These are phyloP conservation scores for Sphaerulina populicola DNA, from an alignment of 2,329 filamentous ascomycete species.

Conservation along the genomic window DNA sequence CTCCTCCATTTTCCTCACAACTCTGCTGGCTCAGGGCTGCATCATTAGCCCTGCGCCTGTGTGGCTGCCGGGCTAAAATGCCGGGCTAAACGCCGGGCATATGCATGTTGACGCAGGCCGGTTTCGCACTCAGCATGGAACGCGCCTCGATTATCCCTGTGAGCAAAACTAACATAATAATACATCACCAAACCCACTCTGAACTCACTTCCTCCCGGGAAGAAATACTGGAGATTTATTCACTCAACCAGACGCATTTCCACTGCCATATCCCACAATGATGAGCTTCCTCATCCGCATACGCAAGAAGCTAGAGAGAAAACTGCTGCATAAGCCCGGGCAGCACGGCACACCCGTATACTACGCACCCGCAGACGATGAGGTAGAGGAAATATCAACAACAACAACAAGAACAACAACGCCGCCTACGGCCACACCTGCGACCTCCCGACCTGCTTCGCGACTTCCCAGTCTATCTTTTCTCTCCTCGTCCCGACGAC, in stretches of 20 bases:
- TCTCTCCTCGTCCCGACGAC: neutral
- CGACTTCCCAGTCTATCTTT: constrained; percentile 6
- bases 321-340: constrained; percentile 6
- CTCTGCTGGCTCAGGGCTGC: too few relatives aligned
- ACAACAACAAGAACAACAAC: too few relatives aligned
- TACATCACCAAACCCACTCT: neutral
- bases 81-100: neutral
- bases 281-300: constrained; percentile 7
- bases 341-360: constrained; percentile 6
- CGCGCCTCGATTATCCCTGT: neutral
- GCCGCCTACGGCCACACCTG: neutral
- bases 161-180: neutral
- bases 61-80: neutral
- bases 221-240: neutral
- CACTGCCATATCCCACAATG: neutral
- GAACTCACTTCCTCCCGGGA: neutral
- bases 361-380: constrained; percentile 2
- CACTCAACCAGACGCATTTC: neutral
- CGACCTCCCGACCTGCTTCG: neutral
- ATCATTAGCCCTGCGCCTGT: too few relatives aligned
- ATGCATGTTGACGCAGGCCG: neutral
- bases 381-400: neutral
- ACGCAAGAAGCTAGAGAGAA: constrained; percentile 7
- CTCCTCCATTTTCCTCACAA: too few relatives aligned
- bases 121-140: neutral